Evolutionary conservation across 345 rosid genomes (phyloP), one percentile per base, ranked within the genome.

Genomic region (Populus nigra): DNA sequence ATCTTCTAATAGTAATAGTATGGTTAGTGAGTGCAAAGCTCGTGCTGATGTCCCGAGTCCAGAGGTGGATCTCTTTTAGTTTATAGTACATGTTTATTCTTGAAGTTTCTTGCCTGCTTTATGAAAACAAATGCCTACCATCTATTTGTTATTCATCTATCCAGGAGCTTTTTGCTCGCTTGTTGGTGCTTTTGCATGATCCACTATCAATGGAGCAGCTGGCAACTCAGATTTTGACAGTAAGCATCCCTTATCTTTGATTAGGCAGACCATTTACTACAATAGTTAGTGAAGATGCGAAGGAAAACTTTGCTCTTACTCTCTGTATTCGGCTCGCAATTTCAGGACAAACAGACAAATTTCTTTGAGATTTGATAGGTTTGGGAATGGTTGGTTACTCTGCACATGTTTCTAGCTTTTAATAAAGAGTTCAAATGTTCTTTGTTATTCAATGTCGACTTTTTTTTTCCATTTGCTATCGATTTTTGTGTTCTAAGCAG

Each of bases 101-200:
- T 49, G 73, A 33, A 18, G 31, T 63, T 77, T 41, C 20, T 53
- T 78, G 17, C 59, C 27, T 16, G n/a, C 13, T 33, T n/a, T 78
- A 47, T 78, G 78, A 66, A 66, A 61, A 72, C 72, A 45, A 53
- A 61, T 68, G 69, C 70, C 45, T 80, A 72, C 66, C 57, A 66
- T 63, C 35, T 22, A 65, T 68, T 57, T 80, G 76, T 23, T 65
- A 62, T 77, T 27, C 61, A 79, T 83, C 76, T 79, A 73, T 77
- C 82, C 85, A 95, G 99, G 99, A 91, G 82, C 88, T 93, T 79
- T 93, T 95, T 86, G 97, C 96, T 71, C 98, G 99, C 72, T 87
- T 95, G 77, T 82, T 95, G 85, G 98, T 95, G 86, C 97, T 95
- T 78, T 84, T 95, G 89, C 99, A 95, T 82, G 89, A 95, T 80